Conservation (phyloP, 2,329 filamentous ascomycete genomes). For the Colletotrichum sp. region DNA sequence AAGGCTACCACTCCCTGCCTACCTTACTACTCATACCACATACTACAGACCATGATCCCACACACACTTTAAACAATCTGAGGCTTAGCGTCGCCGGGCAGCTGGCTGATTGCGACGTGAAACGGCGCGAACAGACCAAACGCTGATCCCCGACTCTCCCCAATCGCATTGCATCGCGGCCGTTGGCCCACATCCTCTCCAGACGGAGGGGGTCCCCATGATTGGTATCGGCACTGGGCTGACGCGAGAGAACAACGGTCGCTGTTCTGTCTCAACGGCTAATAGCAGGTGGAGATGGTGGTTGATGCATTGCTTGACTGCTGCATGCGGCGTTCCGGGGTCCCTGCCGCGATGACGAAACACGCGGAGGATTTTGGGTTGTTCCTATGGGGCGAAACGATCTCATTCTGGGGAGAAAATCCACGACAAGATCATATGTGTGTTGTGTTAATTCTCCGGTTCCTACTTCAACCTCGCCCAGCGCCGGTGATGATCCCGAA, state of each 20-base stretch:
- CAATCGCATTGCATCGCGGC: not conserved
- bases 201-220: not conserved
- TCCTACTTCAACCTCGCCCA: not conserved
- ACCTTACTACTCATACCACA: not conserved
- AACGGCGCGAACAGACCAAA: constrained; percentile 1
- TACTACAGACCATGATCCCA: not conserved
- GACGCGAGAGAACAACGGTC: not conserved
- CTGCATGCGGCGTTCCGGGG: not conserved
- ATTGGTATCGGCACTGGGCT: not conserved
- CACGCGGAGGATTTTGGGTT: not conserved
- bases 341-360: not conserved
- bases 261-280: not conserved
- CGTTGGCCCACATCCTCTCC: not conserved
- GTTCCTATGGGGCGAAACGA: not conserved
- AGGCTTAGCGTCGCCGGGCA: not conserved
- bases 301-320: not conserved
- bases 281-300: not conserved
- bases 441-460: not conserved
- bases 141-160: not conserved
- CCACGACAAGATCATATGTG: not conserved
- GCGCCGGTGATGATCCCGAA: not conserved
- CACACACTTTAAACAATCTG: not conserved
- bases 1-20: not conserved
- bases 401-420: not conserved
- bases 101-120: not conserved